phyloP scores from a whole-genome alignment of 2,329 filamentous ascomycete species.

The Lecanicillium sp. region DNA sequence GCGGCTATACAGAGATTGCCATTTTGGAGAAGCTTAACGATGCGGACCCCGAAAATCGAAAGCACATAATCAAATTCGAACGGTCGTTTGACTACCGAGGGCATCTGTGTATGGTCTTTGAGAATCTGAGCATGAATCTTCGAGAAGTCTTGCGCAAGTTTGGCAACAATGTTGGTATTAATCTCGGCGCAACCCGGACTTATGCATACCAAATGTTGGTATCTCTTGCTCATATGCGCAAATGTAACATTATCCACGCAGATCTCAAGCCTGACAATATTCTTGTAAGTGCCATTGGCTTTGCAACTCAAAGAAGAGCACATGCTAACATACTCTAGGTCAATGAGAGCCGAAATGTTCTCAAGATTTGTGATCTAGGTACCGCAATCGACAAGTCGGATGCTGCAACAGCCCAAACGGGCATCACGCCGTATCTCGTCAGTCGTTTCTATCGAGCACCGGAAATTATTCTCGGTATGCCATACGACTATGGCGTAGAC shows the following conservation, averaged over 20 bases:
- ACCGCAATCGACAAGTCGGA: constrained; percentile 91
- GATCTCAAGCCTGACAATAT: constrained; percentile 98
- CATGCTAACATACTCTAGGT: constrained; percentile 38
- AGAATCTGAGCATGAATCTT: constrained; percentile 87
- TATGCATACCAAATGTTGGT: constrained; percentile 95
- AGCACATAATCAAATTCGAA: constrained; percentile 84
- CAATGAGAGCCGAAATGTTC: constrained; percentile 71
- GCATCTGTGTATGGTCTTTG: constrained; percentile 94
- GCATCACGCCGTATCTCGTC: constrained; percentile 90
- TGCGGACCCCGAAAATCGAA: constrained; percentile 80
- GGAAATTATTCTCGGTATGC: constrained; percentile 94
- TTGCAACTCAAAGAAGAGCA: too few species aligned
- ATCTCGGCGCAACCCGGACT: constrained; percentile 74
- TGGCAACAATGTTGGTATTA: constrained; percentile 88
- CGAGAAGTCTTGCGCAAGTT: constrained; percentile 94
- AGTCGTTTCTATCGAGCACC: constrained; percentile 96
- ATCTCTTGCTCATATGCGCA: constrained; percentile 77
- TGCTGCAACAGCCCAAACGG: constrained; percentile 60
- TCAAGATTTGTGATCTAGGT: constrained; percentile 95
- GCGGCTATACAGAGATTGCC: constrained; percentile 88
- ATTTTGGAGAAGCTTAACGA: constrained; percentile 83
- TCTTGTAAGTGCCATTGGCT: constrained; percentile 46
- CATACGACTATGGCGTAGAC: constrained; percentile 89
- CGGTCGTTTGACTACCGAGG: constrained; percentile 88
- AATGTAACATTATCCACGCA: constrained; percentile 88